A percentile compares a stretch with the other conserved stretches of the same genome.
These are phyloP conservation scores for Penicillium sumatraense DNA, from an alignment of 2,329 filamentous ascomycete species.

Conservation along the genomic window DNA sequence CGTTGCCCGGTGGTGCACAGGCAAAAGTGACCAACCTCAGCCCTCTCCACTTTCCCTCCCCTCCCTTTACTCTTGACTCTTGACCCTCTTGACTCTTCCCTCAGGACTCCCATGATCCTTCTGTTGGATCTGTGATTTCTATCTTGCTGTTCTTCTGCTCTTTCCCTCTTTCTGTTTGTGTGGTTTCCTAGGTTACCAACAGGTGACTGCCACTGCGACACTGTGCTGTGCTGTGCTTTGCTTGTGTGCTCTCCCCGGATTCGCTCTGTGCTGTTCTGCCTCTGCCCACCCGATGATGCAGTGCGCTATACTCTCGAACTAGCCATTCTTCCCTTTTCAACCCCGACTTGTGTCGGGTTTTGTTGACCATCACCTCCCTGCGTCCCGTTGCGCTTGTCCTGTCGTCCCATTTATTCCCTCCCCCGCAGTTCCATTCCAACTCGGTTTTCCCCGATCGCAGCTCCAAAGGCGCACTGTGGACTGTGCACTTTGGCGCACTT, in stretches of 20 bases:
- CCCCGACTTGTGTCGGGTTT: constrained; percentile 23
- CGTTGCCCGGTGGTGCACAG: neutral
- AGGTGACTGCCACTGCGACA: too few species aligned
- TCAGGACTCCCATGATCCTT: neutral
- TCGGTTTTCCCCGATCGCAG: constrained; percentile 27
- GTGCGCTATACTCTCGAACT: constrained; percentile 22
- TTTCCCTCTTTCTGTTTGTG: neutral
- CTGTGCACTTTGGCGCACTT: too few species aligned
- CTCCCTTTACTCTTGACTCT: neutral
- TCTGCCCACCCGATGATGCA: constrained; percentile 25
- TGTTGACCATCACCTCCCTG: constrained; percentile 6
- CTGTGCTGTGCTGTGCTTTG: too few species aligned
- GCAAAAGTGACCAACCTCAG: neutral
- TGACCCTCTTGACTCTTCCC: too few species aligned
- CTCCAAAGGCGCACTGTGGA: constrained; percentile 28
- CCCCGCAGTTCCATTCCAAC: constrained; percentile 26
- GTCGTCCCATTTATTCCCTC: constrained; percentile 27
- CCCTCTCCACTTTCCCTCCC: constrained; percentile 5
- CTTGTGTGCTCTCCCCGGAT: neutral
- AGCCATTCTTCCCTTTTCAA: constrained; percentile 19
- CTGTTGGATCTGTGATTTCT: neutral
- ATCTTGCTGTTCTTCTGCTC: neutral
- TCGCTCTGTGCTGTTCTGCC: neutral
- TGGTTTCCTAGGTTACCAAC: too few species aligned
- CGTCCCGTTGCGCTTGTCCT: constrained; percentile 33